Evolutionary conservation across 345 rosid genomes (phyloP), one percentile per base, ranked within the genome.

Genomic region (Alliaria petiolata): DNA sequence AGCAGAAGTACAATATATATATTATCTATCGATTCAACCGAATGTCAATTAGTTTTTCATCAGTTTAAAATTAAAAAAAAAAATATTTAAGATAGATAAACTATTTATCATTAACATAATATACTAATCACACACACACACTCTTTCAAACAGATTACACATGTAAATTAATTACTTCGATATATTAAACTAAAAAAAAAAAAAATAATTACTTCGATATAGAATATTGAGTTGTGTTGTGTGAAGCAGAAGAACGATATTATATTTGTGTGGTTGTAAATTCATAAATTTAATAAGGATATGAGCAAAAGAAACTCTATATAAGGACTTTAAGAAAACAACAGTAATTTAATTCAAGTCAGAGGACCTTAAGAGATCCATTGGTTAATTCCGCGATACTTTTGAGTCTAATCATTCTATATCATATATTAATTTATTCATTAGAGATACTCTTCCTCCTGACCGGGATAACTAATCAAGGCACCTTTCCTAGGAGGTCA

Each of bases 301-400:
- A 56, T 44, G 44, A 64, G 54, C 16, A 63, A 71, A 71, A 58
- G 12, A 35, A 71, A 31, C 34, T 14, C n/a, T n/a, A 22, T 36
- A 49, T 16, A 56, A 55, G 25, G 33, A 70, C 7, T 3, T 14
- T 47, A 20, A 22, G 30, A 43, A 40, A 31, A 8, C 9, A 51
- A 67, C 9, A 45, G 17, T 60, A 26, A 35, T 20, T 67, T 13
- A 25, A 52, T 22, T 15, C 40, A 53, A 62, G 79, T 47, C 69
- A 62, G 70, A 69, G 40, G 55, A 70, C 80, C 62, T 49, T 63
- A 56, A 34, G 49, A 76, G 55, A 47, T 76, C 71, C 67, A 42
- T 45, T 70, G 76, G 80, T 63, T 76, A 76, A 64, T 70, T 64
- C 76, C n/a, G 15, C 13, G 50, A 62, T 30, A 45, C 74, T 1